Evolutionary conservation across 2,329 filamentous ascomycete genomes (phyloP).

Genomic region (Sclerotiophoma versabilis): DNA sequence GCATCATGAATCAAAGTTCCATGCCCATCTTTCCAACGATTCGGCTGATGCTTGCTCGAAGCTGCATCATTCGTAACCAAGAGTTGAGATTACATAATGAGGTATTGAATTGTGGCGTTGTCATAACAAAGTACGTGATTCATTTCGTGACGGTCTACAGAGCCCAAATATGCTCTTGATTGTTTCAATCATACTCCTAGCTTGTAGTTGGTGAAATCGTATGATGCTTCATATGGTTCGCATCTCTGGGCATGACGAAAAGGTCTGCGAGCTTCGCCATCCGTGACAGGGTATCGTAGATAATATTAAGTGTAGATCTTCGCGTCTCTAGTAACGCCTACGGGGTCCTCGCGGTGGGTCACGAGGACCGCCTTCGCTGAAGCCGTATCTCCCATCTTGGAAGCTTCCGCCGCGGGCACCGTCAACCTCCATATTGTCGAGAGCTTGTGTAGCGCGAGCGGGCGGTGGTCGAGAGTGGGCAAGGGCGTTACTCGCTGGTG

Average conservation of each 20-base stretch:
- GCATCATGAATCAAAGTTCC: no score
- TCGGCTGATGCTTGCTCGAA: no score
- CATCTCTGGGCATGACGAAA: background rate
- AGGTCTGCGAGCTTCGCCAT: background rate
- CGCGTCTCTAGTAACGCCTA: conserved; percentile 36
- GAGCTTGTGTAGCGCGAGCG: conserved; percentile 30
- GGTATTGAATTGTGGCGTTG: background rate
- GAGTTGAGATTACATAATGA: no score
- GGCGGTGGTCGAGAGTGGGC: conserved; percentile 39
- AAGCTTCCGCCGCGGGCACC: conserved; percentile 45
- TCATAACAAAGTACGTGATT: background rate
- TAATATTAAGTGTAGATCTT: conserved; percentile 17
- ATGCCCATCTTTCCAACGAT: no score
- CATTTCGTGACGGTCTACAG: background rate
- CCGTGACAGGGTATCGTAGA: conserved; percentile 38
- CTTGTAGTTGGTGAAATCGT: background rate
- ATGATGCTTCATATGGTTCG: background rate
- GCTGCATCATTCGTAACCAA: no score
- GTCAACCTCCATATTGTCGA: conserved; percentile 55
- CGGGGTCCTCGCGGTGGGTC: conserved; percentile 45
- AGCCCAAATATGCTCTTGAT: background rate
- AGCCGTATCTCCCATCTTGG: conserved; percentile 55
- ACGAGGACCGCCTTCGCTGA: conserved; percentile 38
- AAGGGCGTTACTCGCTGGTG: conserved; percentile 38
- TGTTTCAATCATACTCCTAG: background rate